A percentile compares a stretch with the other conserved stretches of the same genome.
These are phyloP conservation scores for Fusarium siculi DNA, from an alignment of 2,329 filamentous ascomycete genomes.

Conservation along the genomic window DNA sequence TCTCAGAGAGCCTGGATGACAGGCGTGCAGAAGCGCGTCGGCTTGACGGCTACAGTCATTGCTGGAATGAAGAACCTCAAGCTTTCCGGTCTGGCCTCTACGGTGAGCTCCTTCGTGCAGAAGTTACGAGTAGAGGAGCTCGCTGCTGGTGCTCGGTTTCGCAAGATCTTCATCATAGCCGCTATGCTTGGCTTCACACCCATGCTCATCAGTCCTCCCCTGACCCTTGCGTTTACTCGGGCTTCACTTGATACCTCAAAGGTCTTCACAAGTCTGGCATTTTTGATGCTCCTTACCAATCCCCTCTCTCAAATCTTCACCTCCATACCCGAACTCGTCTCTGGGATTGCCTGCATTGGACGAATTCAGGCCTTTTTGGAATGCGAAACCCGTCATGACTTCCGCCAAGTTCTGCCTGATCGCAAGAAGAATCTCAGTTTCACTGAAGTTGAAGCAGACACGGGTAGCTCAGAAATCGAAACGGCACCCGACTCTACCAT, in stretches of 20 bases:
- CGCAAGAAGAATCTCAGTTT: neutral
- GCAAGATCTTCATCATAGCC: constrained; percentile 38
- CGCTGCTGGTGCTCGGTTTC: constrained; percentile 40
- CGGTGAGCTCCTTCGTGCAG: constrained; percentile 45
- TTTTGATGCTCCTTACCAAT: neutral
- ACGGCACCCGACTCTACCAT: neutral
- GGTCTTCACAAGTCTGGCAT: constrained; percentile 45
- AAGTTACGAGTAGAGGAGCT: constrained; percentile 45
- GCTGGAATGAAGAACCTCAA: constrained; percentile 48
- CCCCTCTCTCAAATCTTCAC: constrained; percentile 8
- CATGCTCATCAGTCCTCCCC: constrained; percentile 47
- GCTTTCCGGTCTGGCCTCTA: constrained; percentile 43
- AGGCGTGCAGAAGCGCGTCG: constrained; percentile 49
- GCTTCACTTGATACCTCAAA: constrained; percentile 39
- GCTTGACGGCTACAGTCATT: constrained; percentile 45
- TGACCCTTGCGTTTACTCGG: constrained; percentile 47
- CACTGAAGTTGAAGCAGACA: neutral
- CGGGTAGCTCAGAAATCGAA: neutral
- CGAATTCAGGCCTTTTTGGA: constrained; percentile 2
- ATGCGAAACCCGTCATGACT: neutral
- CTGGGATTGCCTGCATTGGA: constrained; percentile 1
- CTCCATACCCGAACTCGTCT: neutral
- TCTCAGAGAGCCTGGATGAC: constrained; percentile 51
- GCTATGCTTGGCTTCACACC: constrained; percentile 49
- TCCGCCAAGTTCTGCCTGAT: neutral